Evolutionary conservation across 2,329 filamentous ascomycete species (phyloP).

Genomic region (Sporothrix luriei): DNA sequence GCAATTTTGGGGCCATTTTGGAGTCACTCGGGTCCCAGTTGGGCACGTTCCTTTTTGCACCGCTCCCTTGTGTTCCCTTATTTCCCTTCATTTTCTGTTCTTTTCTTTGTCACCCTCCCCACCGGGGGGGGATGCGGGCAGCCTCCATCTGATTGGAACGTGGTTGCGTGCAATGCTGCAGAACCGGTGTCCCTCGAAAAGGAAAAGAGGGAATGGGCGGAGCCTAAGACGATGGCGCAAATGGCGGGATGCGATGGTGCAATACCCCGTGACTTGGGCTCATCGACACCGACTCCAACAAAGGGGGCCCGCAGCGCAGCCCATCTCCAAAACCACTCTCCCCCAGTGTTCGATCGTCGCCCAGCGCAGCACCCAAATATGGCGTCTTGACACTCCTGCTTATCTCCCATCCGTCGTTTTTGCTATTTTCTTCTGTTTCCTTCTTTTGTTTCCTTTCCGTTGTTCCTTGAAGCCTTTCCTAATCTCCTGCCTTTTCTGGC

Average conservation of each 20-base stretch:
- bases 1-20: slow-evolving; percentile 17
- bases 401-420: not conserved
- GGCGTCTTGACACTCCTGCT: slow-evolving; percentile 14
- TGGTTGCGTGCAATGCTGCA: slow-evolving; percentile 36
- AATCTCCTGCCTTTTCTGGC: not conserved
- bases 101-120: slow-evolving; percentile 13
- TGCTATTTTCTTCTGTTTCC: not conserved
- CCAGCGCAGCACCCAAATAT: slow-evolving; percentile 18
- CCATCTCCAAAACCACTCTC: slow-evolving; percentile 19
- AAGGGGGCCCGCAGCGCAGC: slow-evolving; percentile 10
- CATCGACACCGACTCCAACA: slow-evolving; percentile 29
- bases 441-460: not conserved
- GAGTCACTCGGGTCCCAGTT: slow-evolving; percentile 12
- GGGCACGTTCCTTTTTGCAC: not conserved
- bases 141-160: slow-evolving; percentile 42
- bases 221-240: slow-evolving; percentile 47
- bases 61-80: not conserved
- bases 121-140: slow-evolving; percentile 19
- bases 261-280: slow-evolving; percentile 60
- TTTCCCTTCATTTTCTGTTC: not conserved
- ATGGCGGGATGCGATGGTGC: slow-evolving; percentile 57
- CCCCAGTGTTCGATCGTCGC: slow-evolving; percentile 18
- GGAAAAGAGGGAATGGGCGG: slow-evolving; percentile 34
- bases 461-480: slow-evolving; percentile 2
- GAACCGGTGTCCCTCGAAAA: slow-evolving; percentile 28